Conservation (phyloP, 1,139 yeast genomes). For the Keqinozyma sinolaborantium region DNA sequence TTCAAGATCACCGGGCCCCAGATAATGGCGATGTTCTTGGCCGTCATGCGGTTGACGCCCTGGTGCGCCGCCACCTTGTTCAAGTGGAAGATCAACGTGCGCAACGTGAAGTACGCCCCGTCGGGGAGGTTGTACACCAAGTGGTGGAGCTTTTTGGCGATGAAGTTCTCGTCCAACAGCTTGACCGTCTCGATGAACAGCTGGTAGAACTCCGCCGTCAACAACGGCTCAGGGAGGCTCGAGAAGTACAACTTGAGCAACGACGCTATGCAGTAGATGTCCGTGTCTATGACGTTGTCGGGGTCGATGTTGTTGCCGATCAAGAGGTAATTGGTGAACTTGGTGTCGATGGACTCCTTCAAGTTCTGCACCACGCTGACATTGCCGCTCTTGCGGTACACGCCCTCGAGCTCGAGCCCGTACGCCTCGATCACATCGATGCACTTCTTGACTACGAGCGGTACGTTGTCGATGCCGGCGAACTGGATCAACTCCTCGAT, state of each 20-base stretch:
- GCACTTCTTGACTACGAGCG: conserved; percentile 86
- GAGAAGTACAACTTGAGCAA: conserved; percentile 65
- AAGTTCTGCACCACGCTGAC: conserved; percentile 69
- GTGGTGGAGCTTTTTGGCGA: conserved; percentile 78
- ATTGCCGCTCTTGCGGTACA: conserved; percentile 84
- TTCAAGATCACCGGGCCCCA: conserved; percentile 92
- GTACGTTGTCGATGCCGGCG: conserved; percentile 86
- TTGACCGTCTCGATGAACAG: conserved; percentile 73
- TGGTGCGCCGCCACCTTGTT: conserved; percentile 68
- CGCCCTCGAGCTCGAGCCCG: conserved; percentile 85
- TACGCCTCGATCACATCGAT: conserved; percentile 79
- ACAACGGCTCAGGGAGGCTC: conserved; percentile 65
- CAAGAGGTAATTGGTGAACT: conserved; percentile 60
- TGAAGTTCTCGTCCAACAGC: conserved; percentile 43
- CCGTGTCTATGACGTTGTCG: conserved; percentile 57
- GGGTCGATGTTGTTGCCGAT: conserved; percentile 44
- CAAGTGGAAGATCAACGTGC: conserved; percentile 81
- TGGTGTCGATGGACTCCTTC: conserved; percentile 68
- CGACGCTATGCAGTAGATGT: conserved; percentile 71
- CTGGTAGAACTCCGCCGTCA: conserved; percentile 54
- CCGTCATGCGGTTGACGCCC: conserved; percentile 71
- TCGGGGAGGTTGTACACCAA: conserved; percentile 88
- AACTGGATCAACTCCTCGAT: conserved; percentile 70
- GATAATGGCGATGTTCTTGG: conserved; percentile 74
- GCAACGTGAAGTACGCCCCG: conserved; percentile 87